Evolutionary conservation across 129 eudicot species (phyloP).

Genomic region (Erigeron canadensis): DNA sequence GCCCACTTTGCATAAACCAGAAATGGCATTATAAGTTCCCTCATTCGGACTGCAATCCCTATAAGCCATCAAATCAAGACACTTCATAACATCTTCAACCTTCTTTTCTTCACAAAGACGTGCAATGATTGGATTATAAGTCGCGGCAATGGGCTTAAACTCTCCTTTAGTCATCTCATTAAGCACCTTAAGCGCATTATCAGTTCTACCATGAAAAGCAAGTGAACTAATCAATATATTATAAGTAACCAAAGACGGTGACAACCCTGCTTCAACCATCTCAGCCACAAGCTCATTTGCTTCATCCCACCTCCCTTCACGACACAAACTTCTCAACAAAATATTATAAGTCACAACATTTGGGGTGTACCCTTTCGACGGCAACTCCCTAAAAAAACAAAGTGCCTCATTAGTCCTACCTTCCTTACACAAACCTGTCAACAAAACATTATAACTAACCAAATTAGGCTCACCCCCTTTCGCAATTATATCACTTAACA

Average conservation of each 20-base stretch:
- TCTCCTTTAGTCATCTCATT: slow-evolving; percentile 57
- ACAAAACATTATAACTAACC: slow-evolving; percentile 72
- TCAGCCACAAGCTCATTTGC: slow-evolving; percentile 69
- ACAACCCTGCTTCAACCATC: slow-evolving; percentile 60
- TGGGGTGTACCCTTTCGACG: slow-evolving; percentile 63
- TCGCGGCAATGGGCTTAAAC: slow-evolving; percentile 60
- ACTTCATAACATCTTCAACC: slow-evolving; percentile 62
- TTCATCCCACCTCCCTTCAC: slow-evolving; percentile 73
- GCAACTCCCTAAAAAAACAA: slow-evolving; percentile 66
- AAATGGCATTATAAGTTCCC: slow-evolving; percentile 74
- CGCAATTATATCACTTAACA: slow-evolving; percentile 56
- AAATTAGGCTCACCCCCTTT: slow-evolving; percentile 78
- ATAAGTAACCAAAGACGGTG: slow-evolving; percentile 68
- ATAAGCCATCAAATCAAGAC: slow-evolving; percentile 64
- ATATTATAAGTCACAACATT: slow-evolving; percentile 79
- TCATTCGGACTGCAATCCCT: slow-evolving; percentile 59
- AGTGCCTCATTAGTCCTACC: slow-evolving; percentile 69
- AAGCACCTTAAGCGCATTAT: slow-evolving; percentile 62
- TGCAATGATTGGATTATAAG: slow-evolving; percentile 71
- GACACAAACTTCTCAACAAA: slow-evolving; percentile 68
- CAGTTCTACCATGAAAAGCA: slow-evolving; percentile 70
- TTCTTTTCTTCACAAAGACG: slow-evolving; percentile 62
- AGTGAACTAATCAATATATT: slow-evolving; percentile 69
- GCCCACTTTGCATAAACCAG: slow-evolving; percentile 59
- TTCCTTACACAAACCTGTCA: slow-evolving; percentile 86